These are phyloP conservation scores for Benincasa hispida DNA, from an alignment of 306 rosid species.

Conservation along the genomic window DNA sequence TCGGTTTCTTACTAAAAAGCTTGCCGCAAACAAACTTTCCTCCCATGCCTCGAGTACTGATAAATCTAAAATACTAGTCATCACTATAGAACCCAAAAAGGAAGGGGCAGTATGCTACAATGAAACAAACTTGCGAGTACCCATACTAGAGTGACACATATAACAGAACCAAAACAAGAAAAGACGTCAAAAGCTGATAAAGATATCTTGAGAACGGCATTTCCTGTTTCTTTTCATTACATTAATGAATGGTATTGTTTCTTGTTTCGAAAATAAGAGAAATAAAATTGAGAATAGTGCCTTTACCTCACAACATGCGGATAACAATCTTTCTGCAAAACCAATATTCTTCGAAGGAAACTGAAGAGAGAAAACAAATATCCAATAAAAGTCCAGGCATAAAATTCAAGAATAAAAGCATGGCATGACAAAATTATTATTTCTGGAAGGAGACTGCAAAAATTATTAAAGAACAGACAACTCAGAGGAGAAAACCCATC, in stretches of 20 bases:
- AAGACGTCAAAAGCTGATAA: background rate
- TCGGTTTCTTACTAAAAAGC: background rate
- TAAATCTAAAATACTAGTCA: background rate
- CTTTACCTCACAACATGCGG: constrained; percentile 79
- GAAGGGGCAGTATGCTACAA: background rate
- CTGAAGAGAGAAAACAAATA: constrained; percentile 26
- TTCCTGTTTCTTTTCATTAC: background rate
- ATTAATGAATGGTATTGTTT: background rate
- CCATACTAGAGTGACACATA: background rate
- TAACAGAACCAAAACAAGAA: constrained; percentile 1
- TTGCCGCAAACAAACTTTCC: background rate
- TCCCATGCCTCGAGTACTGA: background rate
- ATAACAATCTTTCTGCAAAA: constrained; percentile 49
- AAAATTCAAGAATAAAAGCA: background rate
- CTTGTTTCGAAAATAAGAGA: background rate
- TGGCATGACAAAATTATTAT: background rate
- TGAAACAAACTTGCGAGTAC: background rate
- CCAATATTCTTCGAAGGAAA: constrained; percentile 46
- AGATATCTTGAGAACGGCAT: background rate
- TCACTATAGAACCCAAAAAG: background rate
- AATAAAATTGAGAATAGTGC: background rate
- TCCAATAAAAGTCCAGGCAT: background rate
- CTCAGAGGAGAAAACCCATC: background rate
- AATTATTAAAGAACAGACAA: background rate
- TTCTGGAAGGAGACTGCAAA: background rate